These are phyloP conservation scores for Podila minutissima DNA, from an alignment of 192 early-diverging fungal genomes.

Conservation along the genomic window DNA sequence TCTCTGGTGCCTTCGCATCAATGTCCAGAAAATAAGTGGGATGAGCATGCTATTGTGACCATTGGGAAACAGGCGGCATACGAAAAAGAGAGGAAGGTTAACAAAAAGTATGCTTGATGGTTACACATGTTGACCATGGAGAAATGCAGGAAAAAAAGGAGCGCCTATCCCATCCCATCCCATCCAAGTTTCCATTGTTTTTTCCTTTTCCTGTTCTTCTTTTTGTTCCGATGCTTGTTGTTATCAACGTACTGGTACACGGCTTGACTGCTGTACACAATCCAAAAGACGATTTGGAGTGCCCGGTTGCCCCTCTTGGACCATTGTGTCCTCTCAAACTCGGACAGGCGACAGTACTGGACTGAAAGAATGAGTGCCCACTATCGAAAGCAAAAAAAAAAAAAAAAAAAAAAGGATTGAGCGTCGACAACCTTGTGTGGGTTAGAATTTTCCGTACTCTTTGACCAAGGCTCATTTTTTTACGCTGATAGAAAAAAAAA, in stretches of 20 bases:
- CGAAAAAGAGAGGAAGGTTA: neutral
- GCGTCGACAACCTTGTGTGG: neutral
- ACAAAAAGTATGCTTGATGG: neutral
- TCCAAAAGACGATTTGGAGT: slow-evolving; percentile 8
- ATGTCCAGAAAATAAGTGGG: slow-evolving; percentile 14
- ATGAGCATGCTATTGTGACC: slow-evolving; percentile 7
- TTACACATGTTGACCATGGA: neutral
- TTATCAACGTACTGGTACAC: slow-evolving; percentile 12
- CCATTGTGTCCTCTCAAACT: neutral
- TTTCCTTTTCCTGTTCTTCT: too few species aligned
- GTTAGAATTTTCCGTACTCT: too few species aligned
- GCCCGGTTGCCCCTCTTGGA: neutral
- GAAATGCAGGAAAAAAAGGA: neutral
- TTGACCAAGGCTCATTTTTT: neutral
- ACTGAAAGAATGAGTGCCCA: slow-evolving; percentile 26
- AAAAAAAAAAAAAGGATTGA: neutral
- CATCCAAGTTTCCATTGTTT: neutral
- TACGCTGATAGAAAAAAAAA: neutral
- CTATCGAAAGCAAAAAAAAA: neutral
- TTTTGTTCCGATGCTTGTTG: too few species aligned
- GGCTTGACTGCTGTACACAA: slow-evolving; percentile 11
- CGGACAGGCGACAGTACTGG: slow-evolving; percentile 10
- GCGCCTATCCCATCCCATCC: too few species aligned
- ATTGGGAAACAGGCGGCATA: neutral
- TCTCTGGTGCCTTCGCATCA: neutral